Evolutionary conservation across 352 stramenopile genomes (phyloP), one percentile per base, ranked within the genome.

Genomic region (Phytophthora aleatoria): DNA sequence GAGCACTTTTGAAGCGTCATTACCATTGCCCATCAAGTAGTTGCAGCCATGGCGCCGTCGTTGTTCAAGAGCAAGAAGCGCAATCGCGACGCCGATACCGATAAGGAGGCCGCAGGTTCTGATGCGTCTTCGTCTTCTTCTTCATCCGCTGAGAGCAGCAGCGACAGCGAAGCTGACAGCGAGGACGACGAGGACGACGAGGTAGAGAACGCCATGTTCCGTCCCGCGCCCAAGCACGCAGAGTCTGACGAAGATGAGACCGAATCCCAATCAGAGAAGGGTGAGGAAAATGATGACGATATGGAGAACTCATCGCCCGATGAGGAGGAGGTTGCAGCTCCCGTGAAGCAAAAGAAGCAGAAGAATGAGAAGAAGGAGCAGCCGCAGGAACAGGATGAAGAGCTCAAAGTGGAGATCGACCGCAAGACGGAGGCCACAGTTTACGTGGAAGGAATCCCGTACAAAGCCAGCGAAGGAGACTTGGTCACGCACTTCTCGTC

Each of bases 391-490:
- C 53, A 75, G 41, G 60, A 63, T 28, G 61, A 74, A n/a, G 59
- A 66, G 15, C 51, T 93, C 8, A 70, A 90, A 50, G 63, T 86
- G 28, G 83, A 92, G 65, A 83, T 90, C 28, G 68, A 67, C 5
- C 77, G 81, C 51, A 95, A 95, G 69, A 94, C 84, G 20, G 80
- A 89, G 44, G 85, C 85, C 2, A 95, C 87, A 0, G 85, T 98
- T 33, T 99, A 98, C 73, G 87, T 99, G 38, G 94, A 99, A 76
- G 96, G 97, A 26, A 96, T 99, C 42, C 92, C 96, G 38, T 99
- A 98, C 80, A 85, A 90, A 49, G 85, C 83, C 5, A 91, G 81
- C 44, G 92, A 97, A 63, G 84, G 96, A 12, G 87, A 98, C 58
- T 66, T 99, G 9, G 85, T 92, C 35, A 88, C 71, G 5, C 97